Evolutionary conservation across 108 stramenopile genomes (phyloP).

Genomic region (Aurantiochytrium sp.): DNA sequence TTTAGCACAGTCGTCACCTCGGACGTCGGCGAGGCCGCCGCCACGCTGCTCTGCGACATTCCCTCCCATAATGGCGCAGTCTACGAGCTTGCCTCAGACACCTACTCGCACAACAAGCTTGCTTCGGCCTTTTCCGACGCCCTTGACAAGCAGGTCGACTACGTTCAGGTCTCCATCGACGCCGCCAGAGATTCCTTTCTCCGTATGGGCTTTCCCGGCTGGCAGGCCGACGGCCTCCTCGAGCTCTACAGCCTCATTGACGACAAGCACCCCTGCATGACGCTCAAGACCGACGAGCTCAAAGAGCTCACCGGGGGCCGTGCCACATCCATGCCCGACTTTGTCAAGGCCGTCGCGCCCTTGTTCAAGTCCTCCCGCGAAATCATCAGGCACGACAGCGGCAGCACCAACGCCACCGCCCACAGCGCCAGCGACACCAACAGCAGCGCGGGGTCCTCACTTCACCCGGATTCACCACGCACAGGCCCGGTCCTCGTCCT

Average conservation of each 20-base stretch:
- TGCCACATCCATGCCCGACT: neutral
- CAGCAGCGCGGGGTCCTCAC: too few species aligned
- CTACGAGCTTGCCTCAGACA: neutral
- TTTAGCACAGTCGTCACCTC: neutral
- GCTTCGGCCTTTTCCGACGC: neutral
- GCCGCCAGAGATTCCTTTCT: neutral
- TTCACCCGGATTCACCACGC: too few species aligned
- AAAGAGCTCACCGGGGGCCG: neutral
- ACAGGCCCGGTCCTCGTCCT: neutral
- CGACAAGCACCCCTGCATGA: neutral
- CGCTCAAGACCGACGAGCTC: neutral
- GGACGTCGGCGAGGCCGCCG: neutral
- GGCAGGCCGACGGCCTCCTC: neutral
- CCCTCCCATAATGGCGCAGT: neutral
- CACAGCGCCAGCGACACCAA: too few species aligned
- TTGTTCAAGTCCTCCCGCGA: neutral
- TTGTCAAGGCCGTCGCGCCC: neutral
- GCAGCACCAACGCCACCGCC: too few species aligned
- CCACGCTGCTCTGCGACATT: neutral
- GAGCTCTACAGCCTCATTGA: neutral
- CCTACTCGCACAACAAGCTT: neutral
- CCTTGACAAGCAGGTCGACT: neutral
- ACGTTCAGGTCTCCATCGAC: neutral
- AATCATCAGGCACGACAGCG: too few species aligned
- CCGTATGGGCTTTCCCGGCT: neutral